Conservation (phyloP, 202 grass and related monocot species). For the Eragrostis tef region DNA sequence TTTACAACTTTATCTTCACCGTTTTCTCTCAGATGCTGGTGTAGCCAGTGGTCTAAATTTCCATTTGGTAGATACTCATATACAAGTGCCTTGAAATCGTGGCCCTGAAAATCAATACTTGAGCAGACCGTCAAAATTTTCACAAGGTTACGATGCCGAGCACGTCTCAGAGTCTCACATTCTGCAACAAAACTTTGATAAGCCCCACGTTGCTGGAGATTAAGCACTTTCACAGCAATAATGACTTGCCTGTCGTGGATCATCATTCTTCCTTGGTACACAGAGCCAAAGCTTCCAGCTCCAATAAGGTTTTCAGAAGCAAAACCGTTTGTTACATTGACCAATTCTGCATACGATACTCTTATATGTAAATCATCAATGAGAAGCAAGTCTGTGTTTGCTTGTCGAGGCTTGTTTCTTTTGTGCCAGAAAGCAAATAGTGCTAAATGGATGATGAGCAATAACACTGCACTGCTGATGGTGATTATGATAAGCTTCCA, state of each 20-base stretch:
- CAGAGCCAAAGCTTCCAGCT: constrained; percentile 51
- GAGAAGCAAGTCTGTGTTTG: background rate
- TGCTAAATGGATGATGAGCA: constrained; percentile 21
- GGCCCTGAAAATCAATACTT: too few relatives aligned
- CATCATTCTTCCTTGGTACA: constrained; percentile 48
- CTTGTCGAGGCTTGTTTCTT: background rate
- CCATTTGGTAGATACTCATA: too few relatives aligned
- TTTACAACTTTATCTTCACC: too few relatives aligned
- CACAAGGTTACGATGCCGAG: too few relatives aligned
- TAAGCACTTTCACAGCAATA: constrained; percentile 42
- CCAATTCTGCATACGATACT: constrained; percentile 63
- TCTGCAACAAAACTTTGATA: too few relatives aligned
- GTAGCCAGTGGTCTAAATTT: too few relatives aligned
- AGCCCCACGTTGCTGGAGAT: too few relatives aligned
- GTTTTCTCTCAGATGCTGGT: too few relatives aligned
- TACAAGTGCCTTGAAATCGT: too few relatives aligned
- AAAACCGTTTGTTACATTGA: constrained; percentile 53
- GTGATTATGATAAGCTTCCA: constrained; percentile 14
- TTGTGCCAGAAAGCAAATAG: background rate
- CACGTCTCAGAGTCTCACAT: too few relatives aligned
- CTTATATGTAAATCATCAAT: constrained; percentile 20
- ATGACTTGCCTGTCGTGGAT: background rate
- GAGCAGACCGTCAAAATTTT: too few relatives aligned
- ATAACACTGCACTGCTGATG: background rate
- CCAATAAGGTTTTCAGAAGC: constrained; percentile 44